Conservation (phyloP, 768 basidiomycete species). For the Collybiopsis luxurians region DNA sequence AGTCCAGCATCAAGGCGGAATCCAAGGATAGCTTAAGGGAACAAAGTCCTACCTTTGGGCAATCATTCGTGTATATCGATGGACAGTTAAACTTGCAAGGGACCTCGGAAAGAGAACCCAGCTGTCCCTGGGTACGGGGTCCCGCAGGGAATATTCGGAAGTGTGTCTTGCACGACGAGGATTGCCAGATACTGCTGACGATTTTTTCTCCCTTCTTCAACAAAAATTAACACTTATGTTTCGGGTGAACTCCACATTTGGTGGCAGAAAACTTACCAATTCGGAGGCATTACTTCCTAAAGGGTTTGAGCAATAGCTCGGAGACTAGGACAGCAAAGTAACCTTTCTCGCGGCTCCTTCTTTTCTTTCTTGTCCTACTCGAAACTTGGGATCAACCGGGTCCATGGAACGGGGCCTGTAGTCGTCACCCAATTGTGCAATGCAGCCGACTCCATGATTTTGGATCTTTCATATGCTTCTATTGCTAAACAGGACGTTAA, state of each 20-base stretch:
- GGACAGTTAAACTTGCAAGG: neutral
- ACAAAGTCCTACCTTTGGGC: neutral
- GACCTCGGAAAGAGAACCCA: too few relatives aligned
- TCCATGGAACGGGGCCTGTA: conserved; percentile 2
- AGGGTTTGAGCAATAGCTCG: neutral
- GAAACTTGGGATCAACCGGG: neutral
- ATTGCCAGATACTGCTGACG: neutral
- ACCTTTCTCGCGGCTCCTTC: conserved; percentile 2
- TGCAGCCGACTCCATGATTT: neutral
- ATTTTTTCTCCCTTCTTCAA: too few relatives aligned
- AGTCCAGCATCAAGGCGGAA: neutral
- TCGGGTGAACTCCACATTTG: neutral
- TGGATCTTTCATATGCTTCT: neutral
- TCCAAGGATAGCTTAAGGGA: neutral
- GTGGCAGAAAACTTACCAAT: neutral
- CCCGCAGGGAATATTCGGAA: neutral
- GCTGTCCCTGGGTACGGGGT: neutral
- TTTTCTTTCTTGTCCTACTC: neutral
- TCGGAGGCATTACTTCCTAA: neutral
- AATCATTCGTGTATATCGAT: neutral
- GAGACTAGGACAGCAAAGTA: neutral
- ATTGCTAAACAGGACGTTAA: neutral
- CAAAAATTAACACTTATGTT: neutral
- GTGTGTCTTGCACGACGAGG: neutral
- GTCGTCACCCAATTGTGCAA: neutral